phyloP scores from a whole-genome alignment of 371 early-diverging fungal genomes.

The Syncephalastrum contaminatum region DNA sequence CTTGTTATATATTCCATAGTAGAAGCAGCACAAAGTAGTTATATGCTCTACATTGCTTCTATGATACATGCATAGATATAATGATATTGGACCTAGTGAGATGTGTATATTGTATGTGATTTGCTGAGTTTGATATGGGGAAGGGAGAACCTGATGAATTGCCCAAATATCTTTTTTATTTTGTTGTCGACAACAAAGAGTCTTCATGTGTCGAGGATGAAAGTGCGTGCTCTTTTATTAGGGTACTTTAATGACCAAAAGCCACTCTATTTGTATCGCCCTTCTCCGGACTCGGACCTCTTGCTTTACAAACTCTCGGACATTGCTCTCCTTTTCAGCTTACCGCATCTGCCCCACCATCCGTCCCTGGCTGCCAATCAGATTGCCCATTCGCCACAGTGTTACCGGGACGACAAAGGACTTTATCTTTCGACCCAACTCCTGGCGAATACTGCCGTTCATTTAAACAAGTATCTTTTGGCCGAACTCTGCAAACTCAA shows the following conservation, averaged over 20 bases:
- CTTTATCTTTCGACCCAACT: slow-evolving; percentile 17
- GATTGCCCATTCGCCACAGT: slow-evolving; percentile 14
- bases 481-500: slow-evolving; percentile 48
- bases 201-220: slow-evolving; percentile 12
- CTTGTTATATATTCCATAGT: too few relatives aligned
- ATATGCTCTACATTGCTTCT: too few relatives aligned
- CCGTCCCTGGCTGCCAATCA: slow-evolving; percentile 10
- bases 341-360: slow-evolving; percentile 21
- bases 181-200: too few relatives aligned
- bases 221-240: slow-evolving; percentile 18
- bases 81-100: too few relatives aligned
- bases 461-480: slow-evolving; percentile 25
- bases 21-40: too few relatives aligned
- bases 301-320: slow-evolving; percentile 19
- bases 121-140: too few relatives aligned
- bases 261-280: slow-evolving; percentile 21
- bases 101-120: too few relatives aligned
- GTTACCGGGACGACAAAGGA: slow-evolving; percentile 15
- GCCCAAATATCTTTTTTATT: too few relatives aligned
- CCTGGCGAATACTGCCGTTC: slow-evolving; percentile 19
- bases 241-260: slow-evolving; percentile 15
- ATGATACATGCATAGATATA: too few relatives aligned
- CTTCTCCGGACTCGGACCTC: slow-evolving; percentile 7
- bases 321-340: slow-evolving; percentile 17
- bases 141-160: too few relatives aligned